Evolutionary conservation across 2,329 filamentous ascomycete species (phyloP).

Genomic region (Falciphora oryzae): DNA sequence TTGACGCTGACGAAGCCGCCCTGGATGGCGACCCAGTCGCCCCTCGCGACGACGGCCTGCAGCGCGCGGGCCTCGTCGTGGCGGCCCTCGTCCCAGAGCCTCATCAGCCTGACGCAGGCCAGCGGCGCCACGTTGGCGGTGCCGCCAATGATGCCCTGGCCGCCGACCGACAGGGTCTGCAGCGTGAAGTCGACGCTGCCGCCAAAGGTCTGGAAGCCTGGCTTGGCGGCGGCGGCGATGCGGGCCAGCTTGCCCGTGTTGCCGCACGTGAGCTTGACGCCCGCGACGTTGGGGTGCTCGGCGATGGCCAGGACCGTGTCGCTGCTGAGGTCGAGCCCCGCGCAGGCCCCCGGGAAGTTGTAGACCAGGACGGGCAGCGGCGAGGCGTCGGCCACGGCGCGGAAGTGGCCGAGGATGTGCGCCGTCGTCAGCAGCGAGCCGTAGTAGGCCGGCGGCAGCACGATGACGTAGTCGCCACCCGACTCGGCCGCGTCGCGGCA

Average conservation of each 20-base stretch:
- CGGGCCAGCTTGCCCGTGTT: slow-evolving; percentile 55
- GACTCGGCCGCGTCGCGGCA: slow-evolving; percentile 57
- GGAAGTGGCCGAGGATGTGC: slow-evolving; percentile 56
- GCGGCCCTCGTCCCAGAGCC: slow-evolving; percentile 55
- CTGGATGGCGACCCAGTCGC: slow-evolving; percentile 41
- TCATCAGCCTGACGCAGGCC: slow-evolving; percentile 55
- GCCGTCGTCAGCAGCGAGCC: slow-evolving; percentile 51
- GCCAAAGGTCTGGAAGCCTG: slow-evolving; percentile 60
- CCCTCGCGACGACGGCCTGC: slow-evolving; percentile 40
- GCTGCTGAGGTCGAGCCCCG: slow-evolving; percentile 52
- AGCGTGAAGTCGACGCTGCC: slow-evolving; percentile 71
- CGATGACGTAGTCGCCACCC: slow-evolving; percentile 61
- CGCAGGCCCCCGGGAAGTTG: slow-evolving; percentile 55
- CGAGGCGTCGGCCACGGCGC: slow-evolving; percentile 49
- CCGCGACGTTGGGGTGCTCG: slow-evolving; percentile 51
- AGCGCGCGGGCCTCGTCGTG: slow-evolving; percentile 53
- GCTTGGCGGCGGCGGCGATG: slow-evolving; percentile 35
- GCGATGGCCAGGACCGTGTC: slow-evolving; percentile 49
- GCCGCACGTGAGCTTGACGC: slow-evolving; percentile 58
- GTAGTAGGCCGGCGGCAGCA: slow-evolving; percentile 67
- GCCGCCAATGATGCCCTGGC: slow-evolving; percentile 66
- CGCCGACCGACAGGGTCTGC: slow-evolving; percentile 64
- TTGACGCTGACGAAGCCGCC: slow-evolving; percentile 45
- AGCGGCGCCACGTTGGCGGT: slow-evolving; percentile 62
- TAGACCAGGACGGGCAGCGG: slow-evolving; percentile 57